A percentile compares a stretch with the other conserved stretches of the same genome.
phyloP scores from a whole-genome alignment of 2,329 filamentous ascomycete species.

The Paraphaeosphaeria minitans region DNA sequence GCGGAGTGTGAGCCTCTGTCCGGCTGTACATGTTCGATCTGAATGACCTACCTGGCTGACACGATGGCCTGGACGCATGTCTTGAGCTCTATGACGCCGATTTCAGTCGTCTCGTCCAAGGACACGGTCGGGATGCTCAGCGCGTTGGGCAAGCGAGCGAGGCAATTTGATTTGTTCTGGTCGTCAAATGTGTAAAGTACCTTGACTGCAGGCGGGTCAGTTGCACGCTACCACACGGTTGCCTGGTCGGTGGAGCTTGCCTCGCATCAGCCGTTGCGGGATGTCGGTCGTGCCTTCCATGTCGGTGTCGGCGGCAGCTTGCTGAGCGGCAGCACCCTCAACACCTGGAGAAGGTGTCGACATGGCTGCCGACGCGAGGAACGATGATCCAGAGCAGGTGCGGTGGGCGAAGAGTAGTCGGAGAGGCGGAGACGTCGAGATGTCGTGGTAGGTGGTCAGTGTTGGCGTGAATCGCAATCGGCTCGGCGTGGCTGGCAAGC shows the following conservation, averaged over 20 bases:
- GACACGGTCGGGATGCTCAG: conserved; percentile 80
- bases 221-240: background rate
- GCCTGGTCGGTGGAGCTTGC: conserved; percentile 35
- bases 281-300: conserved; percentile 38
- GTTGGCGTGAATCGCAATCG: conserved; percentile 31
- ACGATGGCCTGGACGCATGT: conserved; percentile 85
- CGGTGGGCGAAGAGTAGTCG: conserved; percentile 16
- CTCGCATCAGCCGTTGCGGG: conserved; percentile 54
- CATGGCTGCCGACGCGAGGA: conserved; percentile 37
- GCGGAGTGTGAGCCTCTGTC: conserved; percentile 25
- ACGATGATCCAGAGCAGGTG: conserved; percentile 18
- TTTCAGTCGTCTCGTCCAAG: conserved; percentile 77
- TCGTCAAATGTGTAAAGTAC: conserved; percentile 95
- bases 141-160: conserved; percentile 82
- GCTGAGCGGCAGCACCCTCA: conserved; percentile 29
- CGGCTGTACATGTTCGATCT: conserved; percentile 11
- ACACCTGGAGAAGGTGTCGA: conserved; percentile 35
- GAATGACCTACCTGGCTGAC: conserved; percentile 58
- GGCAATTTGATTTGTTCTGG: conserved; percentile 83
- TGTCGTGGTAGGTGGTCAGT: conserved; percentile 32
- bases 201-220: conserved; percentile 70
- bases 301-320: conserved; percentile 28
- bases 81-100: conserved; percentile 86
- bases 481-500: conserved; percentile 43
- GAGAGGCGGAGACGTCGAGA: conserved; percentile 15